A percentile compares a stretch with the other conserved stretches of the same genome.
Evolutionary conservation across 257 asterid species (phyloP).

Genomic region (Penstemon barbatus): DNA sequence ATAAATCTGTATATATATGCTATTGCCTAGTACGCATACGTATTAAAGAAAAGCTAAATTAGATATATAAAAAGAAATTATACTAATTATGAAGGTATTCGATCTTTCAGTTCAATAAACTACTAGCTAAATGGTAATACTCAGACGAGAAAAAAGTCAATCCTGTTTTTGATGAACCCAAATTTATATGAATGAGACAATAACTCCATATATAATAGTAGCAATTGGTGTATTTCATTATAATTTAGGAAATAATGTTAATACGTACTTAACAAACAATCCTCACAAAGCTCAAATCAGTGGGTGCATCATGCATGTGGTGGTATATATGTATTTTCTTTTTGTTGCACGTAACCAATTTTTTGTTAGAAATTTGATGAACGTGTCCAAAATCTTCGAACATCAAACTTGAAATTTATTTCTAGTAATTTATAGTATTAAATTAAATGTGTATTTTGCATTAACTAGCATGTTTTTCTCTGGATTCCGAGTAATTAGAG

Average conservation of each 20-base stretch:
- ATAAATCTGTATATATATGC: not conserved
- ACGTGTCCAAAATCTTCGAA: no score
- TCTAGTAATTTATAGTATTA: no score
- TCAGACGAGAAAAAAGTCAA: constrained; percentile 4
- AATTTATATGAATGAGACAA: constrained; percentile 27
- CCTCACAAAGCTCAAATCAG: not conserved
- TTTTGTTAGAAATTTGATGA: no score
- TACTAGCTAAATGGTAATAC: constrained; percentile 11
- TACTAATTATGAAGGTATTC: not conserved
- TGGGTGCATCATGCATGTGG: not conserved
- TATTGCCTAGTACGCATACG: no score
- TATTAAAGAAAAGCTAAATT: not conserved
- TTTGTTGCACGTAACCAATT: no score
- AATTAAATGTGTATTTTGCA: no score
- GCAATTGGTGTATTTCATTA: not conserved
- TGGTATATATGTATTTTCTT: no score
- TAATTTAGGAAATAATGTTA: no score
- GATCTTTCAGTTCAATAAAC: constrained; percentile 13
- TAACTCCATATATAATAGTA: not conserved
- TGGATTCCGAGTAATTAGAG: not conserved
- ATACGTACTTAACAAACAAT: not conserved
- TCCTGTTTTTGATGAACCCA: constrained; percentile 22
- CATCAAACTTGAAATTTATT: not conserved
- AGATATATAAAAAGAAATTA: not conserved
- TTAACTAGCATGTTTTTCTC: not conserved